These are phyloP conservation scores for Colletotrichum coccodes DNA, from an alignment of 2,329 filamentous ascomycete genomes.

Conservation along the genomic window DNA sequence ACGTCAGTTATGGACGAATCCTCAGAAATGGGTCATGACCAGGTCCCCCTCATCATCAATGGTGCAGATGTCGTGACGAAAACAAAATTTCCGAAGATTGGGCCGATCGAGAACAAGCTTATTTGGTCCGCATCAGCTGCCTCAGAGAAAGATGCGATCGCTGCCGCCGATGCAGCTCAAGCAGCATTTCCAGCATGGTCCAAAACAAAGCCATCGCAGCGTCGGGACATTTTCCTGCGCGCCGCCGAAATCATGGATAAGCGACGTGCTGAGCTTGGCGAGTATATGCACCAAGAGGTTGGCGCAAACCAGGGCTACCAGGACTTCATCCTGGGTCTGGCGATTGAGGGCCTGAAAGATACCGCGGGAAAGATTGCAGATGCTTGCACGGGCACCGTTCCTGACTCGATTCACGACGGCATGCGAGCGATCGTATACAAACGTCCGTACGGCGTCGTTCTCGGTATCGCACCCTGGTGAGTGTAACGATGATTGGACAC, in stretches of 20 bases:
- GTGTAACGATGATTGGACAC: not conserved
- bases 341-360: conserved; percentile 53
- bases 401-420: conserved; percentile 42
- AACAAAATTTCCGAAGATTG: not conserved
- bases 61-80: not conserved
- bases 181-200: conserved; percentile 77
- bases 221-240: conserved; percentile 76
- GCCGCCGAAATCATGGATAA: conserved; percentile 72
- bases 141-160: conserved; percentile 63
- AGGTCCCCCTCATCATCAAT: not conserved
- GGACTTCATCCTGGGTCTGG: conserved; percentile 49
- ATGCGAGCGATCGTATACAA: conserved; percentile 71
- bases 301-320: conserved; percentile 50
- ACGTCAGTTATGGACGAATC: not conserved
- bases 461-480: conserved; percentile 44
- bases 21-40: too few relatives aligned
- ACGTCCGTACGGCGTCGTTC: conserved; percentile 56
- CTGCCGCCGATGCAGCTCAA: conserved; percentile 65
- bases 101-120: conserved; percentile 54
- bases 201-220: conserved; percentile 66
- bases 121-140: conserved; percentile 67
- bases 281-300: conserved; percentile 67
- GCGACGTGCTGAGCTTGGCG: conserved; percentile 68
- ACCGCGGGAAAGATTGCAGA: conserved; percentile 52
- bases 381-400: conserved; percentile 49